Evolutionary conservation across 2,329 filamentous ascomycete species (phyloP).

Genomic region (Zasmidium citrigriseum): DNA sequence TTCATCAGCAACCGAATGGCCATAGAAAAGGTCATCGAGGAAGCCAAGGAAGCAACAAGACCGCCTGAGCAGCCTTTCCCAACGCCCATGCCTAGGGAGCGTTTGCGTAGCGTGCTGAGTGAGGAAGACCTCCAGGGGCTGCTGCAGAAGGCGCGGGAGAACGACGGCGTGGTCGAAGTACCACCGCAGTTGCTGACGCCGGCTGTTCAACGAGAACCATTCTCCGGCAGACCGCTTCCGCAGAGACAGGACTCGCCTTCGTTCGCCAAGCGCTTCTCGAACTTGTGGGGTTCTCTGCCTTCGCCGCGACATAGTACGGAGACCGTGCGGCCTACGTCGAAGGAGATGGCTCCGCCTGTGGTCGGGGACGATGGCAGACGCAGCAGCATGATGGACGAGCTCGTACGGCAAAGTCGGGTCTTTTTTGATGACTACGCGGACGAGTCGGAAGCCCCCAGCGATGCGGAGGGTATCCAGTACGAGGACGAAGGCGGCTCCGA

Average conservation of each 20-base stretch:
- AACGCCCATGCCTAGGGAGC: conserved; percentile 27
- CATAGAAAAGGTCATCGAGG: conserved; percentile 69
- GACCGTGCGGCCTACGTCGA: conserved; percentile 19
- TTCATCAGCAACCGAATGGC: conserved; percentile 87
- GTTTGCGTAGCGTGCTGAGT: conserved; percentile 41
- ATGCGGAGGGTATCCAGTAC: conserved; percentile 1
- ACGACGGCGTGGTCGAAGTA: conserved; percentile 31
- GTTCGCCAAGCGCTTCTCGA: conserved; percentile 32
- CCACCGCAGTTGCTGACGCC: conserved; percentile 26
- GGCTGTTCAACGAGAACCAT: conserved; percentile 15
- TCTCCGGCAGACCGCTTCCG: conserved; percentile 14
- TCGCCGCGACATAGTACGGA: conserved; percentile 24
- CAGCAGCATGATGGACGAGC: conserved; percentile 44
- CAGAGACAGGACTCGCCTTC: conserved; percentile 30
- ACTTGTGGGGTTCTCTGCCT: conserved; percentile 28
- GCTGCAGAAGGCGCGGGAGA: conserved; percentile 36
- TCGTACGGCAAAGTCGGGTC: conserved; percentile 48
- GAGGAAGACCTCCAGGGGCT: conserved; percentile 50
- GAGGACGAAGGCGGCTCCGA: not conserved
- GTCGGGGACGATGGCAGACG: conserved; percentile 17
- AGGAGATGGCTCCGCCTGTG: conserved; percentile 10
- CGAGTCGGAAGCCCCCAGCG: conserved; percentile 7
- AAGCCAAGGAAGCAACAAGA: conserved; percentile 52
- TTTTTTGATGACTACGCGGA: conserved; percentile 48
- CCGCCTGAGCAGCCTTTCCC: conserved; percentile 33